A percentile compares a stretch with the other conserved stretches of the same genome.
Conservation (phyloP, 768 basidiomycete genomes). For the Hypholoma sublateritium region DNA sequence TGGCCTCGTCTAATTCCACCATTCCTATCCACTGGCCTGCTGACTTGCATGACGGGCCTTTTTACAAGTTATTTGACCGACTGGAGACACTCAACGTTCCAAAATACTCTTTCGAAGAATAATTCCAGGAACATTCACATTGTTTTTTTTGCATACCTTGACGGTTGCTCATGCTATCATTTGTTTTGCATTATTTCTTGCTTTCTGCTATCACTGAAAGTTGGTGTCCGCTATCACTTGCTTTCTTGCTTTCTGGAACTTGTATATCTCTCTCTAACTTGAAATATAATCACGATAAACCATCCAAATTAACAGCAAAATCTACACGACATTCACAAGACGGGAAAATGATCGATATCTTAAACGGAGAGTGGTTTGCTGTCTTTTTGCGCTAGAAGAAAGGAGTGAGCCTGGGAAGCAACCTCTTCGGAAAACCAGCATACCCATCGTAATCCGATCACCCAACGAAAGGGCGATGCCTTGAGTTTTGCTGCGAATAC, state of each 20-base stretch:
- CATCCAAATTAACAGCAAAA: slow-evolving; percentile 3
- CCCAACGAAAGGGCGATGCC: slow-evolving; percentile 94
- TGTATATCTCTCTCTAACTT: no score
- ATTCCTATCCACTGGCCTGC: background rate
- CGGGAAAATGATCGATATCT: background rate
- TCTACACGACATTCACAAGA: slow-evolving; percentile 6
- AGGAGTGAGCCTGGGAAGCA: no score
- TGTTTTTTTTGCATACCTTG: background rate
- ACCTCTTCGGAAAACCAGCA: slow-evolving; percentile 3
- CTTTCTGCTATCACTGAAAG: no score
- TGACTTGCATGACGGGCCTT: background rate
- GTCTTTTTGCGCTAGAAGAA: slow-evolving; percentile 19
- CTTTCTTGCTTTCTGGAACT: no score
- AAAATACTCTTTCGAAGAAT: background rate
- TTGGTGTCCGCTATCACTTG: no score
- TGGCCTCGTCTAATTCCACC: background rate
- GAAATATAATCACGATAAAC: no score
- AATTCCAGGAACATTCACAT: background rate
- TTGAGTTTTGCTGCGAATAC: slow-evolving; percentile 96
- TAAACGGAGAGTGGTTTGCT: slow-evolving; percentile 18
- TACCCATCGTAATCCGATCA: slow-evolving; percentile 78
- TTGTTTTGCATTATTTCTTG: background rate
- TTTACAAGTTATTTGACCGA: background rate
- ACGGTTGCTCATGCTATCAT: background rate
- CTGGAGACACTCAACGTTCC: background rate